Percentiles rank a stretch among this genome's conserved stretches.
Evolutionary conservation across 2,329 filamentous ascomycete species (phyloP).

Genomic region (Dothideomycetes sp.): DNA sequence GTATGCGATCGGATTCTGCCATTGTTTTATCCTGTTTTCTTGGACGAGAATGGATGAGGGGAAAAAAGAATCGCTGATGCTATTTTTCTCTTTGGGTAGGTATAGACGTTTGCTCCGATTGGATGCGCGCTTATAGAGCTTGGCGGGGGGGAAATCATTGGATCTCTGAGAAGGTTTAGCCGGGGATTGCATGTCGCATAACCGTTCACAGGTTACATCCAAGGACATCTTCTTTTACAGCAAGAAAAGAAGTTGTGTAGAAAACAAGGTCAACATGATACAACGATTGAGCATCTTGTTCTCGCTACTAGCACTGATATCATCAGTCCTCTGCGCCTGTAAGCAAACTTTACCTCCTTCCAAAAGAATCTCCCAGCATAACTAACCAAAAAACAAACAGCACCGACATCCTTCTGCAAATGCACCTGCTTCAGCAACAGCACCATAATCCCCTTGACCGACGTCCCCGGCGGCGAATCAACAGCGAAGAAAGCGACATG

Average conservation of each 20-base stretch:
- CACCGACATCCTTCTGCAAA: conserved; percentile 60
- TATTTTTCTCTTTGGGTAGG: not conserved
- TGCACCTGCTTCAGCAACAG: conserved; percentile 60
- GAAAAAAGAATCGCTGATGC: not conserved
- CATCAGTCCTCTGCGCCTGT: conserved; percentile 22
- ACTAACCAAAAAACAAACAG: conserved; percentile 22
- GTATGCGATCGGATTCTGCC: conserved; percentile 26
- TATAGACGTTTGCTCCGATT: conserved; percentile 4
- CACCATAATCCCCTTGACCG: conserved; percentile 57
- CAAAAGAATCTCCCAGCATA: not conserved
- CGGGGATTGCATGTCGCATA: conserved; percentile 1
- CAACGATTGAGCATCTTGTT: conserved; percentile 11
- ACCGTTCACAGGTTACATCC: too few relatives aligned
- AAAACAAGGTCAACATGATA: not conserved
- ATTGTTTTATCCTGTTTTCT: too few relatives aligned
- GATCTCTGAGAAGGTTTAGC: too few relatives aligned
- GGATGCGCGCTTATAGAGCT: not conserved
- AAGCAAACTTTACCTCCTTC: conserved; percentile 20
- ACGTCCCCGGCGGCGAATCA: conserved; percentile 20
- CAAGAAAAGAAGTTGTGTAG: not conserved
- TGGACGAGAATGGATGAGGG: too few relatives aligned
- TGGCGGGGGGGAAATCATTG: not conserved
- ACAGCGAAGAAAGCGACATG: conserved; percentile 40
- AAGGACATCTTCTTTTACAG: too few relatives aligned
- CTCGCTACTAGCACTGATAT: conserved; percentile 10